Evolutionary conservation across 306 rosid species (phyloP), one percentile per base, ranked within the genome.

Genomic region (Trifolium repens): DNA sequence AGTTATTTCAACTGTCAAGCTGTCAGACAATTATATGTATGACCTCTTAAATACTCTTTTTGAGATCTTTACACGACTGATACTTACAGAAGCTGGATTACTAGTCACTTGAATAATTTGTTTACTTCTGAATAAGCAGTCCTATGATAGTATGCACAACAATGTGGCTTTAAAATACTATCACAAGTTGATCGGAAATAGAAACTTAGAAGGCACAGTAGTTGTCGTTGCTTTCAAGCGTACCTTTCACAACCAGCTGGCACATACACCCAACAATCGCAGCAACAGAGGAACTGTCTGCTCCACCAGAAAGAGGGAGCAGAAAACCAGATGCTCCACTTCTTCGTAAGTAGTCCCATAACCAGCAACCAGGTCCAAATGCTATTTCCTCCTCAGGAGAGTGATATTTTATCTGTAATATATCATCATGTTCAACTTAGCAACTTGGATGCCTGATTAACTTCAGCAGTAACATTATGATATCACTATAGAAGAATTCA

Each of bases 251-350:
- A 37, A 94, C 96, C 83, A 94, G 92, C 76, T 94, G 98, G 81
- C 97, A 94, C 99, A 92, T 90, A 89, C 93, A 92, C 65, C 98
- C 98, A 77, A 92, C 99, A 79, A 94, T 90, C 13, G 97, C 96
- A 72, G 99, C 98, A 12, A 94, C 99, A 43, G 98, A 80, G 47
- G 97, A 94, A 88, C 98, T 92, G 85, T 94, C 99, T 60, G 99
- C 99, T 76, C 99, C 99, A 72, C 99, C 99, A 54, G 97, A 94
- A 71, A 94, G 96, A 66, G 99, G 99, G 71, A 94, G 98, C 86
- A 94, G 85, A 88, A 94, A 94, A 60, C 99, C 99, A 74, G 96
- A 94, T 67, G 99, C 99, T 82, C 98, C 98, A 17, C 98, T 92
- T 83, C 99, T 89, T 88, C 99, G 87, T 76, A 94, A 79, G 81